Evolutionary conservation across 495 filamentous ascomycete genomes (phyloP).

Genomic region (Beverwykella pulmonaria): DNA sequence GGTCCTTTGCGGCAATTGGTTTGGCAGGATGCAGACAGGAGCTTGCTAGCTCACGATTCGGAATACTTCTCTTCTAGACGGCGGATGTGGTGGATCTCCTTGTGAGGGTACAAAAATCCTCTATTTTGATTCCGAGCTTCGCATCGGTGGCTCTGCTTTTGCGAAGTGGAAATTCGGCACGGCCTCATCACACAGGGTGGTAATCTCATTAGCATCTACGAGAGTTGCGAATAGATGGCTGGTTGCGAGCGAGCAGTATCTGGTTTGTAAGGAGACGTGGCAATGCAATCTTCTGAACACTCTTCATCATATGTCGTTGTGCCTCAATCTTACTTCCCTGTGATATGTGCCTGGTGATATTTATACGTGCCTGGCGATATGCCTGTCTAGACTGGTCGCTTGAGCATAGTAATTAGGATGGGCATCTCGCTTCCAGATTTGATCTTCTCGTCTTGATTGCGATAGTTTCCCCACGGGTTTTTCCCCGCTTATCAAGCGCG

Average conservation of each 20-base stretch:
- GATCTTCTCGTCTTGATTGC: too few relatives aligned
- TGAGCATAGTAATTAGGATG: too few relatives aligned
- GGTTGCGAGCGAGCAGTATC: neutral
- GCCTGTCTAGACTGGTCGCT: too few relatives aligned
- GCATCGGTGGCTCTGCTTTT: neutral
- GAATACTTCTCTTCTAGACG: neutral
- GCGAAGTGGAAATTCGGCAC: neutral
- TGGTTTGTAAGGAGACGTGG: neutral
- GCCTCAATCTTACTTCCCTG: neutral
- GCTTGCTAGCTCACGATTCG: neutral
- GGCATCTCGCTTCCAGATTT: too few relatives aligned
- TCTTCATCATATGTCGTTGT: neutral
- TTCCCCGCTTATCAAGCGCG: too few relatives aligned
- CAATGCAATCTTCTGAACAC: constrained; percentile 1
- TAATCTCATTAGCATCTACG: neutral
- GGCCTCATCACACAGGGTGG: neutral
- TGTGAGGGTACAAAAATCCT: neutral
- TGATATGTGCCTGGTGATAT: too few relatives aligned
- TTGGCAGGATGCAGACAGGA: neutral
- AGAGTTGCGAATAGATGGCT: constrained; percentile 7
- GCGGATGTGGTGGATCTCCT: neutral
- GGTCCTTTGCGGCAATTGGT: neutral
- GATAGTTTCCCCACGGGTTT: too few relatives aligned
- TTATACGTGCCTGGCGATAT: too few relatives aligned
- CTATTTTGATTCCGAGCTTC: neutral